Base-by-base conservation (phyloP, 345 rosid genomes). In the Schrenkiella parvula region DNA sequence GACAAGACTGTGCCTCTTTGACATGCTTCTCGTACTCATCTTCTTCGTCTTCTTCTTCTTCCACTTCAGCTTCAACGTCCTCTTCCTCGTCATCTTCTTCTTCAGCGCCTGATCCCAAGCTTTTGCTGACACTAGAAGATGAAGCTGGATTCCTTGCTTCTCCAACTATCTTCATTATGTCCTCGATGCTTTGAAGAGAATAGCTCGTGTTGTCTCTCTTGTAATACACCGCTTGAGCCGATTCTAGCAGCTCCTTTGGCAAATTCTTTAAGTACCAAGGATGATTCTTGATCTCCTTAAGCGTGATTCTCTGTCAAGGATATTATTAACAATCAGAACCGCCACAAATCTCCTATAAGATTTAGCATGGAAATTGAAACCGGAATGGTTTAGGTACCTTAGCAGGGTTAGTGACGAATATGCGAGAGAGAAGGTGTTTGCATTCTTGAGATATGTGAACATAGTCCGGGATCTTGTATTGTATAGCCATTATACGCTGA, bases 241-340 rank as follows among this genome's bases (percentile, higher is more conserved):
- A 62, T 42, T 93, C 98, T 0, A 78, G 73, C 41, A 90, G 86
- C 81, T 93, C 98, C 82, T 82, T 84, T 0, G 98, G 98, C 76
- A 93, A 74, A 79, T 89, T 93, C 89, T 90, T 90, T 43, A 89
- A 52, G 81, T 90, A 93, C 98, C 98, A 93, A 0, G 97, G 92
- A 51, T 93, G 98, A 31, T 58, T 85, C 79, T 87, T 90, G 63
- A 93, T 87, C 76, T 93, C 97, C 67, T 84, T 80, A 66, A 93
- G 80, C 0, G 87, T 81, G 55, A 86, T 87, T 83, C 96, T 90
- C 98, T 92, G 83, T 63, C 81, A 81, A 8, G 5, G 2, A 35
- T 18, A 13, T 44, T 34, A 18, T 13, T 19, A 52, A 47, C 42
- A 26, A 1, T 73, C 59, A 73, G 72, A 35, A 65, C 10, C 5